These are phyloP conservation scores for Parachaetomium inaequale DNA, from an alignment of 495 filamentous ascomycete species.

Conservation along the genomic window DNA sequence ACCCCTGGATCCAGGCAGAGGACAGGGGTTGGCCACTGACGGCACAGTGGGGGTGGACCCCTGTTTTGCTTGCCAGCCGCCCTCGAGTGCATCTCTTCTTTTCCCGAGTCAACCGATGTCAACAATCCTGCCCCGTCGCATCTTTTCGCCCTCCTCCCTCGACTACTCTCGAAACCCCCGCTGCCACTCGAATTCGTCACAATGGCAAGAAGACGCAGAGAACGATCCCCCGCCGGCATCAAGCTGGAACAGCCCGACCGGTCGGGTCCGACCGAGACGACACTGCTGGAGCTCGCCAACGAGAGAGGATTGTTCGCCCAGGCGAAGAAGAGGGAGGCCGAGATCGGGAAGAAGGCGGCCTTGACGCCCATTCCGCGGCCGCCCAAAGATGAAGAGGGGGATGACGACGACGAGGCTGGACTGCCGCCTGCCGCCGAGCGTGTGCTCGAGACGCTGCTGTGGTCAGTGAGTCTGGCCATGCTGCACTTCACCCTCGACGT, in stretches of 20 bases:
- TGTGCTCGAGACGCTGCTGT: constrained; percentile 59
- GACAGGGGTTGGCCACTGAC: not conserved
- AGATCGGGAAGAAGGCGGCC: constrained; percentile 28
- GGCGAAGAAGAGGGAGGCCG: constrained; percentile 32
- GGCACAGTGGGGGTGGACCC: not conserved
- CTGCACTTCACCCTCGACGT: constrained; percentile 86
- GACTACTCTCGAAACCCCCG: not conserved
- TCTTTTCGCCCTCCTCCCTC: not conserved
- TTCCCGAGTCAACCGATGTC: no score
- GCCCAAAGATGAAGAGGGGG: constrained; percentile 21
- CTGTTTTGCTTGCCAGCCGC: no score
- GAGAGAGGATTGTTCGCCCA: constrained; percentile 51
- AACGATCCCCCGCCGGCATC: constrained; percentile 48
- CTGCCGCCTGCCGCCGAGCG: constrained; percentile 48
- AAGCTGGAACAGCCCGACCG: constrained; percentile 59
- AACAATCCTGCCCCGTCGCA: no score
- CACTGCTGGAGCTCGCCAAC: constrained; percentile 62
- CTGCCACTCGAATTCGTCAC: not conserved
- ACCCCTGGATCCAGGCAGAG: not conserved
- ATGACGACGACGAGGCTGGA: constrained; percentile 26
- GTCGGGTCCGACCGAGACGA: constrained; percentile 50
- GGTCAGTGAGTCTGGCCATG: constrained; percentile 67
- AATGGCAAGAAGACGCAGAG: constrained; percentile 48
- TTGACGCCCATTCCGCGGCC: constrained; percentile 28
- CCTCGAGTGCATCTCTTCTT: no score